phyloP scores from a whole-genome alignment of 2,329 filamentous ascomycete species.

The Juglanconis sp. region DNA sequence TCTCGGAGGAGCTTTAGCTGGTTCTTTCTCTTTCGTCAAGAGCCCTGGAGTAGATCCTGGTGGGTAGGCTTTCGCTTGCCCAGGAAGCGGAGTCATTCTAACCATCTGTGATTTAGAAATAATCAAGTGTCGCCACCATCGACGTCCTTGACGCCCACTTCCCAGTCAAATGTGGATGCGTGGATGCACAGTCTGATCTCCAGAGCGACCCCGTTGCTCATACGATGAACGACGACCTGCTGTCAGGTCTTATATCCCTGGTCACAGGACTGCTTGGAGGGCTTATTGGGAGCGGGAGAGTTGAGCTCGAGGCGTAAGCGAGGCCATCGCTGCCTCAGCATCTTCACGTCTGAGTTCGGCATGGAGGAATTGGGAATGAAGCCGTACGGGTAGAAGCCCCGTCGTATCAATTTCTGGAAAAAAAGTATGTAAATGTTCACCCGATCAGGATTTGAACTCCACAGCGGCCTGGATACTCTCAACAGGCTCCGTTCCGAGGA shows the following conservation, averaged over 20 bases:
- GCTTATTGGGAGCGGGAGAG: no score
- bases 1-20: no score
- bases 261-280: neutral
- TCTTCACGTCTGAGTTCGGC: no score
- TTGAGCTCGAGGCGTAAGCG: no score
- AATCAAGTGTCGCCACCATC: slow-evolving; percentile 18
- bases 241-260: neutral
- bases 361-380: no score
- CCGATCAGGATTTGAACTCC: slow-evolving; percentile 4
- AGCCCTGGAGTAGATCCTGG: slow-evolving; percentile 35
- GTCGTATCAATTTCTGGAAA: neutral
- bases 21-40: no score
- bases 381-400: no score
- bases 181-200: neutral
- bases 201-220: neutral
- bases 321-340: no score
- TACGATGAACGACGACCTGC: neutral
- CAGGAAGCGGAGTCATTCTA: no score
- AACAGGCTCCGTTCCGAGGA: slow-evolving; percentile 1
- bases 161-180: neutral
- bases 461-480: neutral
- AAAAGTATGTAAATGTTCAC: neutral
- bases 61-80: neutral
- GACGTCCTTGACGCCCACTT: neutral
- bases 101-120: no score